These are phyloP conservation scores for Camellia lanceoleosa DNA, from an alignment of 148 eudicot genomes.

Conservation along the genomic window DNA sequence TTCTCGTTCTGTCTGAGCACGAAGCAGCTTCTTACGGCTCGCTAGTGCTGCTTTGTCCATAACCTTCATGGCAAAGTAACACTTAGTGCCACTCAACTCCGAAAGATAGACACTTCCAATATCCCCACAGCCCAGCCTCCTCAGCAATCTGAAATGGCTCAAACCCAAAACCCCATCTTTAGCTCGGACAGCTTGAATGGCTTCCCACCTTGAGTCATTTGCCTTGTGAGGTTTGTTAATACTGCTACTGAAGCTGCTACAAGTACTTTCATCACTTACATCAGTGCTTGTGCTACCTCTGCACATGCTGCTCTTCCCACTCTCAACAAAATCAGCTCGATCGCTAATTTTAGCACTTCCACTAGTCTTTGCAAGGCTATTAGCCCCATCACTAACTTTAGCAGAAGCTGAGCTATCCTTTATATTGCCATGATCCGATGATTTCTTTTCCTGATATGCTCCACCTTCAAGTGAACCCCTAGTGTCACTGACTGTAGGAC, in stretches of 20 bases:
- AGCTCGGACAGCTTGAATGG: constrained; percentile 72
- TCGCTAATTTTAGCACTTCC: constrained; percentile 73
- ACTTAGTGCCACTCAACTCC: constrained; percentile 78
- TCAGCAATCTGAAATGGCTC: constrained; percentile 76
- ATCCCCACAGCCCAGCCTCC: constrained; percentile 92
- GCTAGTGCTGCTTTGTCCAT: constrained; percentile 88
- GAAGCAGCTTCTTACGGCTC: constrained; percentile 76
- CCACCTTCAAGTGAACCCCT: constrained; percentile 31
- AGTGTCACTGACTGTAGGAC: constrained; percentile 15
- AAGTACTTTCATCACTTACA: constrained; percentile 76
- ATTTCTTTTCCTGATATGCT: constrained; percentile 44
- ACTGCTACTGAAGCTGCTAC: constrained; percentile 83
- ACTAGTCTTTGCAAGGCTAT: constrained; percentile 60
- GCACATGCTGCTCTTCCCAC: constrained; percentile 73
- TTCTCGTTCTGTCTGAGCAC: constrained; percentile 92
- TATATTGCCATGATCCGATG: constrained; percentile 32
- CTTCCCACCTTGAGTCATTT: constrained; percentile 89
- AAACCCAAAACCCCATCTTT: constrained; percentile 75
- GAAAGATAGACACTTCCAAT: constrained; percentile 94
- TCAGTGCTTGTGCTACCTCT: constrained; percentile 84
- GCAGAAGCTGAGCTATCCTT: constrained; percentile 44
- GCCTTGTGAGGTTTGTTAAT: constrained; percentile 83
- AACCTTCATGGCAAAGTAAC: constrained; percentile 93
- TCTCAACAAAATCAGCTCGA: constrained; percentile 57
- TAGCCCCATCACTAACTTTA: constrained; percentile 60